Conservation (phyloP, 148 eudicot genomes). For the Rhododendron simsii region DNA sequence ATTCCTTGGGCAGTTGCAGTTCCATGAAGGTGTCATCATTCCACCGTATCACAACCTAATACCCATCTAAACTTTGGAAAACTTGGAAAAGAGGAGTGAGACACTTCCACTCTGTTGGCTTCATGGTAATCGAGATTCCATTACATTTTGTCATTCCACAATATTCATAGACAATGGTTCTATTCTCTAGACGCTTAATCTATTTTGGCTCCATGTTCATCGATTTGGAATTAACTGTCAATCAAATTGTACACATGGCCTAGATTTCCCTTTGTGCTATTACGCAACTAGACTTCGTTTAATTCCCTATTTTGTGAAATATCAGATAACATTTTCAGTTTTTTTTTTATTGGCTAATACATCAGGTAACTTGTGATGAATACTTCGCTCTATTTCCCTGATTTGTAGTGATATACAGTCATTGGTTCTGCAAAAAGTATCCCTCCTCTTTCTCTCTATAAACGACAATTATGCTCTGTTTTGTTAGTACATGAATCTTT, state of each 20-base stretch:
- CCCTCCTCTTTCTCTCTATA: neutral
- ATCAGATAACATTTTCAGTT: neutral
- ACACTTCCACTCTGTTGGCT: neutral
- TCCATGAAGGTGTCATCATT: neutral
- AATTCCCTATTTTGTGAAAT: neutral
- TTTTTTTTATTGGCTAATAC: neutral
- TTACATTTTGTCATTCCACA: neutral
- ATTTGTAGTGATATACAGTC: neutral
- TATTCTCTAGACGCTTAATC: neutral
- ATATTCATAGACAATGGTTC: neutral
- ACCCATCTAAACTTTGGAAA: neutral
- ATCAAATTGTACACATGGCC: neutral
- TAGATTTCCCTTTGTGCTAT: neutral
- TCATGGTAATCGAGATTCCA: neutral
- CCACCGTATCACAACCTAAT: neutral
- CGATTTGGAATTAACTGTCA: neutral
- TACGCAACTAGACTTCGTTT: neutral
- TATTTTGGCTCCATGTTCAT: neutral
- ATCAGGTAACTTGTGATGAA: neutral
- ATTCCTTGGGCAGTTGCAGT: neutral
- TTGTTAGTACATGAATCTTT: neutral
- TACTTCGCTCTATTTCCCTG: neutral
- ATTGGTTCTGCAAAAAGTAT: neutral
- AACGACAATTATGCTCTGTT: neutral
- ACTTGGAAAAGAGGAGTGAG: too few species aligned